Evolutionary conservation across 2,329 filamentous ascomycete genomes (phyloP).

Genomic region (Stachybotrys echinatus): DNA sequence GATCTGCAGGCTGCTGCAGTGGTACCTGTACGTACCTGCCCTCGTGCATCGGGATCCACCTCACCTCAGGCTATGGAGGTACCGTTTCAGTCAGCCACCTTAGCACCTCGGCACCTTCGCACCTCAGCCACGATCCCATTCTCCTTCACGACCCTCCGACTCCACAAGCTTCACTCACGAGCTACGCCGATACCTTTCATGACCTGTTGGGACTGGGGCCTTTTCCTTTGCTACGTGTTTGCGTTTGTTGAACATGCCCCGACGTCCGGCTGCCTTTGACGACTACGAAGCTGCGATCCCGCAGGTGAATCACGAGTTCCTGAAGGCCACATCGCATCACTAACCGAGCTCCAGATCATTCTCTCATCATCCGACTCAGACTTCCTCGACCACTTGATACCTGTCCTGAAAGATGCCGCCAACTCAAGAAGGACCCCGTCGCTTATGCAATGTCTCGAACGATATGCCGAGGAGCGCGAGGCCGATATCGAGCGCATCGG

Average conservation of each 20-base stretch:
- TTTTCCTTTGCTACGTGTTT: neutral
- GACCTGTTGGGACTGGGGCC: neutral
- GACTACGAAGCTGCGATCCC: constrained; percentile 42
- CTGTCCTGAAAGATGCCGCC: constrained; percentile 85
- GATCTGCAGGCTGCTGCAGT: too few relatives aligned
- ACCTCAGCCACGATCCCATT: too few relatives aligned
- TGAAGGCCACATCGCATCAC: neutral
- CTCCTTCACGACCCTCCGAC: neutral
- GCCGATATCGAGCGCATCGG: constrained; percentile 90
- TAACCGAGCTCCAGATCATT: constrained; percentile 63
- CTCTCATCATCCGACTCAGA: constrained; percentile 87
- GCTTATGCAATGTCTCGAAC: constrained; percentile 64
- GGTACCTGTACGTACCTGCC: too few relatives aligned
- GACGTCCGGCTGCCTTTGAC: constrained; percentile 38
- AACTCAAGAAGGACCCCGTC: constrained; percentile 66
- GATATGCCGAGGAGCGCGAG: constrained; percentile 83
- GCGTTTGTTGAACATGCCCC: constrained; percentile 31
- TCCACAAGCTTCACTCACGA: too few relatives aligned
- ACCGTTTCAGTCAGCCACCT: too few relatives aligned
- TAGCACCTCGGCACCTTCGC: too few relatives aligned
- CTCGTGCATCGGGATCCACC: too few relatives aligned
- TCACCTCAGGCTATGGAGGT: too few relatives aligned
- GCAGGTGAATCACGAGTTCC: constrained; percentile 25
- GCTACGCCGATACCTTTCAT: too few relatives aligned
- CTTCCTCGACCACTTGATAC: constrained; percentile 93